phyloP scores from a whole-genome alignment of 1,284 basidiomycete species.

The Microbotryum silenes-acaulis region DNA sequence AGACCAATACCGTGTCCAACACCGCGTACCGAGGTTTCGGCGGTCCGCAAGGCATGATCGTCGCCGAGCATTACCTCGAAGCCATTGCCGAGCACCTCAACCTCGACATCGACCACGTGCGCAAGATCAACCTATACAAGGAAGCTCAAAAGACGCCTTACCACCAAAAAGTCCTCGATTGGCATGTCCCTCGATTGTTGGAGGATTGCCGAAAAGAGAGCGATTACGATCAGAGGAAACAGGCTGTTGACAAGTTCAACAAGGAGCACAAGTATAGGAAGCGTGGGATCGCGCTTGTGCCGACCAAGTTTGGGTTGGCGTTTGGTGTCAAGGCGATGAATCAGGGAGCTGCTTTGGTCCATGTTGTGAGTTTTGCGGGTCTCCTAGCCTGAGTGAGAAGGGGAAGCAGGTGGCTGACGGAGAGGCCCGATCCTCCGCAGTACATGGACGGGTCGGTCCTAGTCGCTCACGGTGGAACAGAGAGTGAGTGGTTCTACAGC shows the following conservation, averaged over 20 bases:
- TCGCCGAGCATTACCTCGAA: conserved; percentile 39
- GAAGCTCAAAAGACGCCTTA: conserved; percentile 41
- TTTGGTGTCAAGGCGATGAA: conserved; percentile 38
- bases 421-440: no score
- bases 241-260: conserved; percentile 40
- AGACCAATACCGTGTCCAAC: conserved; percentile 43
- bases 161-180: conserved; percentile 39
- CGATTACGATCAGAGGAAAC: conserved; percentile 35
- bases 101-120: conserved; percentile 38
- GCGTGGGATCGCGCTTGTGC: conserved; percentile 39
- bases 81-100: conserved; percentile 39
- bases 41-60: conserved; percentile 41
- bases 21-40: conserved; percentile 42
- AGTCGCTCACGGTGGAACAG: conserved; percentile 39
- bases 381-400: no score
- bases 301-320: conserved; percentile 39
- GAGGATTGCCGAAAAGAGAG: conserved; percentile 35
- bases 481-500: conserved; percentile 24
- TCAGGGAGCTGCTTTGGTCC: conserved; percentile 40
- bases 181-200: conserved; percentile 39
- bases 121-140: conserved; percentile 39
- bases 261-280: conserved; percentile 38
- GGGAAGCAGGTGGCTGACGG: no score
- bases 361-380: conserved; percentile 30
- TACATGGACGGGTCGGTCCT: conserved; percentile 38